Evolutionary conservation across 1,139 yeast genomes (phyloP), one percentile per base, ranked within the genome.

Genomic region (Debaryomyces subglobosus): DNA sequence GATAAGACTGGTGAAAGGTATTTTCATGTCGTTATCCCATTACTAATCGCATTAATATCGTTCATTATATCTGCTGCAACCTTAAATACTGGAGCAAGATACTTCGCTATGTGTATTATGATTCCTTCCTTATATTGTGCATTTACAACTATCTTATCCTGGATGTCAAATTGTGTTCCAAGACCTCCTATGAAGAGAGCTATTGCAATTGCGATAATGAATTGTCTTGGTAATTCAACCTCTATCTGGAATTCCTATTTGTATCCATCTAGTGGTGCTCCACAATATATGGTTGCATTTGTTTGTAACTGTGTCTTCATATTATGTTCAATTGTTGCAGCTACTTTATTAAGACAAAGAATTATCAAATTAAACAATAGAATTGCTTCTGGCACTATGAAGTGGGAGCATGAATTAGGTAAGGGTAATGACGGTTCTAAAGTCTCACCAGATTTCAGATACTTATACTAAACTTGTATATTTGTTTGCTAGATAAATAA

Each of bases 61-160:
- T 82, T 81, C 56, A 75, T 82, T 48, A 81, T 82, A 37, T 73
- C 84, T 0, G 82, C 78, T 10, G 65, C 85, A 1, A 78, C 85
- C 1, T 64, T 78, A 49, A 79, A 81, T 56, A 77, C 80, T 2
- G 86, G 81, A 5, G 85, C 85, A 3, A 68, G 86, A 51, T 82
- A 82, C 55, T 79, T 81, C 52, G 78, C 85, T 39, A 82, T 82
- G 85, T 78, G 84, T 62, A 67, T 82, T 48, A 79, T 82, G 84
- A 78, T 82, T 49, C 84, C 84, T 34, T 74, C 81, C 1, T 63
- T 81, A 47, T 81, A 81, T 59, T 79, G 84, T 59, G 74, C 85
- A 0, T 82, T 79, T 60, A 79, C 82, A 15, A 74, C 78, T 4
- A 77, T 78, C 45, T 68, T 80, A 46, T 72, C 86, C 1, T 82